phyloP scores from a whole-genome alignment of 148 eudicot species.

The Silene conica region DNA sequence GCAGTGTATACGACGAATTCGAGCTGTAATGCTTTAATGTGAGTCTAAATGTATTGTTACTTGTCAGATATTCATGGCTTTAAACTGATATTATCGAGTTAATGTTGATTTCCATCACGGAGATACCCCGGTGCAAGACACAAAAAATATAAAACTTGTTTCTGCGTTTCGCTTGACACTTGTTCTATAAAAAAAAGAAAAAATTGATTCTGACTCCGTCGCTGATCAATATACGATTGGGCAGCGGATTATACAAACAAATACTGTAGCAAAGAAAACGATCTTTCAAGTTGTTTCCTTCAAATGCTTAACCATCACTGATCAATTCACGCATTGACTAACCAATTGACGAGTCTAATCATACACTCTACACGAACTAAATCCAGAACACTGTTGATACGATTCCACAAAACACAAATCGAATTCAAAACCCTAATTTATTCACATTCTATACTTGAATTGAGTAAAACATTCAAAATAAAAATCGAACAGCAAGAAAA shows the following conservation, averaged over 20 bases:
- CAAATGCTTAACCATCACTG: neutral
- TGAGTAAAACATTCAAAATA: neutral
- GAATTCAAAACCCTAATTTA: neutral
- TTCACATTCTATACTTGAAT: neutral
- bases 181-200: too few relatives aligned
- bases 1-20: too few relatives aligned
- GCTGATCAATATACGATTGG: neutral
- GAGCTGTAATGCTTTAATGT: neutral
- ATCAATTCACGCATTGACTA: neutral
- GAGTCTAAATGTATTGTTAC: neutral
- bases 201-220: neutral
- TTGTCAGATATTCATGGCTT: neutral
- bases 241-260: too few relatives aligned
- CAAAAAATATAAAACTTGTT: too few relatives aligned
- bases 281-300: too few relatives aligned
- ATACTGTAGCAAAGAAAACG: neutral
- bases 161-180: too few relatives aligned
- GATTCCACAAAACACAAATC: neutral
- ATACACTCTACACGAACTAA: neutral
- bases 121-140: too few relatives aligned
- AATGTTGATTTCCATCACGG: neutral
- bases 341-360: neutral
- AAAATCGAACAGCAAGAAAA: neutral
- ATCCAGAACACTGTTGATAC: neutral
- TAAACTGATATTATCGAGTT: neutral